Evolutionary conservation across 345 rosid genomes (phyloP).

Genomic region (Citrus hindsii): DNA sequence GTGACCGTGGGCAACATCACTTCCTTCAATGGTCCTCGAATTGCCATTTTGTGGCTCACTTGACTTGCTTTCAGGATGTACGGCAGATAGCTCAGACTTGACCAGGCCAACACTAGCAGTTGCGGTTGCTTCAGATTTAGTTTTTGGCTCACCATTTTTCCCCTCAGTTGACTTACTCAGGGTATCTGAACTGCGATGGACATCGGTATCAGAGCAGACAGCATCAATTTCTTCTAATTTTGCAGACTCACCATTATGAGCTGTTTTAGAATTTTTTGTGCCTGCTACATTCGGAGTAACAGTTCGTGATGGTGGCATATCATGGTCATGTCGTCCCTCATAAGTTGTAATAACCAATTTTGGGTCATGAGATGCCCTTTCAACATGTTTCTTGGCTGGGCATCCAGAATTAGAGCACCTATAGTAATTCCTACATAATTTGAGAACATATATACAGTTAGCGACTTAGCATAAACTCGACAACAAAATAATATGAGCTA

Average conservation of each 20-base stretch:
- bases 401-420: slow-evolving; percentile 94
- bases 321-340: slow-evolving; percentile 86
- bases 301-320: slow-evolving; percentile 72
- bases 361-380: slow-evolving; percentile 70
- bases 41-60: slow-evolving; percentile 23
- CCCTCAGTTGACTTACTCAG: slow-evolving; percentile 33
- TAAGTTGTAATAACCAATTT: slow-evolving; percentile 74
- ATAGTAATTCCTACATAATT: slow-evolving; percentile 81
- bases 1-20: slow-evolving; percentile 5
- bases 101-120: slow-evolving; percentile 10
- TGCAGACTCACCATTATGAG: slow-evolving; percentile 30
- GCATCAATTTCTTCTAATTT: slow-evolving; percentile 36
- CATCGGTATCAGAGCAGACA: slow-evolving; percentile 21
- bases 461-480: slow-evolving; percentile 4
- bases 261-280: slow-evolving; percentile 14
- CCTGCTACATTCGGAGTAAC: slow-evolving; percentile 48
- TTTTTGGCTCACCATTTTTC: slow-evolving; percentile 24
- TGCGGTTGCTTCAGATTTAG: slow-evolving; percentile 26
- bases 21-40: slow-evolving; percentile 25
- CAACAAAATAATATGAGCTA: not conserved
- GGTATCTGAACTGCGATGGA: slow-evolving; percentile 19
- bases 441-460: slow-evolving; percentile 5
- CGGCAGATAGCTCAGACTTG: not conserved
- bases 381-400: slow-evolving; percentile 85
- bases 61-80: slow-evolving; percentile 19